Base-by-base conservation (phyloP, 192 early-diverging fungal species). In the Entomortierella lignicola region DNA sequence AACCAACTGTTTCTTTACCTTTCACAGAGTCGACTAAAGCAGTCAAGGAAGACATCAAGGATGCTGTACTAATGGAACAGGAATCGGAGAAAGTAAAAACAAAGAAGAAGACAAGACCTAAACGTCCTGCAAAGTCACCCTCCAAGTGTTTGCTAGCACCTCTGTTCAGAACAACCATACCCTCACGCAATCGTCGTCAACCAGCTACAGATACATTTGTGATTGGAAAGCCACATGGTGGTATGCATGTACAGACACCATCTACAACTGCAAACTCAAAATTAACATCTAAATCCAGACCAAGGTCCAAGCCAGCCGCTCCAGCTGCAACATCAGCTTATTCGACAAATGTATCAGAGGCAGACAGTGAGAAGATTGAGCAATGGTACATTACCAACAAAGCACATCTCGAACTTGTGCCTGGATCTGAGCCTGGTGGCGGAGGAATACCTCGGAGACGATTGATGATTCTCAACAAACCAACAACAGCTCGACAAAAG, bases 331-430 rank as follows among this genome's bases (percentile, higher is more conserved):
- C 54, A 18, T 63, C 55, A 56, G 26, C 31, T 23, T 55, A 23
- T 17, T 55, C 52, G 21, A 43, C 34, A 47, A 74, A 66, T 30
- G 48, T 53, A 15, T 56, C 63, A 4, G 34, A 42, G 21, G 48
- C 50, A 6, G 27, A 18, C 25, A 61, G 53, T n/a, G 62, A 65
- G 53, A 69, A 61, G 25, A 59, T 79, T 25, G 75, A 79, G 37
- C 55, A 69, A 26, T 79, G 75, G 75, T 79, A 79, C 32, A 70
- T 65, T 8, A 79, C 62, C 68, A 66, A 79, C 27, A 64, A 69
- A 42, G 75, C 75, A 3, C 56, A 31, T 4, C 8, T 79, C 6
- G 68, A 79, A 5, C 39, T 47, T 6, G 25, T 43, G 23, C 30
- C 27, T 1, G 31, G 20, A 57, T 32, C 27, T 20, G 34, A 20